Base-by-base conservation (phyloP, 1,284 basidiomycete genomes). In the Sutorius eximius region DNA sequence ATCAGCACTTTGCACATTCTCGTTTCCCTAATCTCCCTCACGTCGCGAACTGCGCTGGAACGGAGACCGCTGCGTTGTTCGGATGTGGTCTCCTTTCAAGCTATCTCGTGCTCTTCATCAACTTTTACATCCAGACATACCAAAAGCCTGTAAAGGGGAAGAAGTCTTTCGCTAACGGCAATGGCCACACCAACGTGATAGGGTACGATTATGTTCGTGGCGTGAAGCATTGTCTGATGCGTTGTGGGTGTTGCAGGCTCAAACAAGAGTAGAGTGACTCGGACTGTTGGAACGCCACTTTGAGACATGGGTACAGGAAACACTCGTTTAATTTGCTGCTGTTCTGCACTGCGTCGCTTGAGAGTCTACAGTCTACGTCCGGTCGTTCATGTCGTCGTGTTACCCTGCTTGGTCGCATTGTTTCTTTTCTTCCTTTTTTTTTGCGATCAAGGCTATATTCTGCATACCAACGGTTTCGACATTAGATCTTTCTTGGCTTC, bases 51-150 rank as follows among this genome's bases (percentile, higher is more conserved):
- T 99, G 97, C 70, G 85, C 94, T 42, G 97, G 96, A 49, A 87
- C 88, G 36, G 93, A 97, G 74, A 75, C 77, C 20, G 92, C 96
- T 53, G 97, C 96, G 3, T 59, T 93, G 59, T 91, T 96, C 52
- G 97, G 96, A 51, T 95, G 95, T 71, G 82, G 72, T 16, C 82
- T 99, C 55, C 80, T 99, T 62, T 91, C 91, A 43, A 89, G 85
- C 69, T 99, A 98, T 75, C 84, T 97, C 52, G 81, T 86, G 65
- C 82, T 97, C 56, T 95, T 96, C 81, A 92, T 96, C 78, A 87
- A 92, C 72, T 93, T 93, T 73, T 93, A 92, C 74, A 81, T 91
- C 65, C 82, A 87, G 70, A 92, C 89, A 20, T 92, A 92, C 77
- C 86, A 86, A 76, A 87, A 86, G 70, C 81, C 86, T 29, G 68